Evolutionary conservation across 2,329 filamentous ascomycete species (phyloP).

Genomic region (Sclerotinia borealis): DNA sequence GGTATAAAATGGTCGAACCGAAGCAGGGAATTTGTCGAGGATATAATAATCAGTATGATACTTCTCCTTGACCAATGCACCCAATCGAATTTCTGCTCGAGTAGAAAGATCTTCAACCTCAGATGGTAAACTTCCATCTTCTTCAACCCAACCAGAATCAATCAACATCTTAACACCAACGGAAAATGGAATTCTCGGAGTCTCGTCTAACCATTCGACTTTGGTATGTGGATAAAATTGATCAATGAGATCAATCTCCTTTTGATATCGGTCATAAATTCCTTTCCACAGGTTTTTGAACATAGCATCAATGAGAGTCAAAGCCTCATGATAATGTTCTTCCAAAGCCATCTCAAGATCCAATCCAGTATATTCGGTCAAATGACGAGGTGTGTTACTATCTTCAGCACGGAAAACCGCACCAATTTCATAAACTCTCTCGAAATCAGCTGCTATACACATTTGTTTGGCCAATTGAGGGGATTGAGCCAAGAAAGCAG

Average conservation of each 20-base stretch:
- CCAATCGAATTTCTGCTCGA: slow-evolving; percentile 78
- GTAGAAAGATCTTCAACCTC: slow-evolving; percentile 77
- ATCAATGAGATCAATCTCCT: slow-evolving; percentile 74
- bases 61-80: slow-evolving; percentile 78
- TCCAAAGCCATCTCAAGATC: slow-evolving; percentile 92
- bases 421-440: slow-evolving; percentile 82
- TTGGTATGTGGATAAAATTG: slow-evolving; percentile 81
- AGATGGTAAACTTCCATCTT: slow-evolving; percentile 65
- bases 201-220: slow-evolving; percentile 80
- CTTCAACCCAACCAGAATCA: slow-evolving; percentile 68
- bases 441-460: slow-evolving; percentile 83
- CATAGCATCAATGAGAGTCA: slow-evolving; percentile 69
- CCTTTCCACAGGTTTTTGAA: slow-evolving; percentile 75
- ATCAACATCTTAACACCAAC: slow-evolving; percentile 79
- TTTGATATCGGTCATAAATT: slow-evolving; percentile 60
- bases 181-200: slow-evolving; percentile 71
- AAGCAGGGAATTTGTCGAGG: slow-evolving; percentile 83
- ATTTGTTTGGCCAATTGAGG: slow-evolving; percentile 92
- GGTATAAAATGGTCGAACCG: slow-evolving; percentile 84
- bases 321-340: slow-evolving; percentile 82
- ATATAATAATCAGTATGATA: slow-evolving; percentile 89
- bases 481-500: slow-evolving; percentile 84
- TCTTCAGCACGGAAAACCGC: slow-evolving; percentile 92
- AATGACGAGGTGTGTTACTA: slow-evolving; percentile 88
- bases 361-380: slow-evolving; percentile 90